phyloP scores from a whole-genome alignment of 2,329 filamentous ascomycete genomes.

The Setomelanomma holmii region DNA sequence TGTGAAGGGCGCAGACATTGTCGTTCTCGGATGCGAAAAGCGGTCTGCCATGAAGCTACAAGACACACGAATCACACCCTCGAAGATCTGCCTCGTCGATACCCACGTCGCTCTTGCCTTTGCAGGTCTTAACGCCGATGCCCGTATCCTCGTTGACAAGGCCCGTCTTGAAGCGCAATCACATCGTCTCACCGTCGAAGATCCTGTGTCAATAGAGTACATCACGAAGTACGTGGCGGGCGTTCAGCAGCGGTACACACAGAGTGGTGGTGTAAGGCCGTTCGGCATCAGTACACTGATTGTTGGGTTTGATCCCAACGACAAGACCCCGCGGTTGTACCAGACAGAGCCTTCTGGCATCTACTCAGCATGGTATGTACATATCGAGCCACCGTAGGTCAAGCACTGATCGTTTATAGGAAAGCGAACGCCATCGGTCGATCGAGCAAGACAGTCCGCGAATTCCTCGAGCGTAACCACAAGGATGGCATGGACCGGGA shows the following conservation, averaged over 20 bases:
- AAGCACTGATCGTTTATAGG: slow-evolving; percentile 62
- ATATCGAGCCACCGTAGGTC: background rate
- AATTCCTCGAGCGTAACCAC: slow-evolving; percentile 98
- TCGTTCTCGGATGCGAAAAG: slow-evolving; percentile 98
- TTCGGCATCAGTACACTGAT: slow-evolving; percentile 98
- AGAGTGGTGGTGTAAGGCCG: slow-evolving; percentile 97
- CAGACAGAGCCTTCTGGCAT: slow-evolving; percentile 99
- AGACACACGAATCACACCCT: slow-evolving; percentile 98
- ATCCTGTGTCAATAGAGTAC: slow-evolving; percentile 97
- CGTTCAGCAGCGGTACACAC: slow-evolving; percentile 98
- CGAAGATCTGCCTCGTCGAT: slow-evolving; percentile 96
- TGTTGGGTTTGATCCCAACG: slow-evolving; percentile 96
- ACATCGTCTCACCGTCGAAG: slow-evolving; percentile 95
- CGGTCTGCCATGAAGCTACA: slow-evolving; percentile 99
- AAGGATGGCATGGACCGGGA: slow-evolving; percentile 97
- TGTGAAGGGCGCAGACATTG: slow-evolving; percentile 92
- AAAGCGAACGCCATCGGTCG: slow-evolving; percentile 99
- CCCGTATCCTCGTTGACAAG: slow-evolving; percentile 97
- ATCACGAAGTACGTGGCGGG: slow-evolving; percentile 99
- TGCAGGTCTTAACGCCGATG: slow-evolving; percentile 95
- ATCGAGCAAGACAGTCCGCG: slow-evolving; percentile 97
- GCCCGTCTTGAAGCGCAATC: slow-evolving; percentile 96
- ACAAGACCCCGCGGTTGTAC: slow-evolving; percentile 87
- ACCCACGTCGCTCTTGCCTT: slow-evolving; percentile 97
- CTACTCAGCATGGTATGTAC: slow-evolving; percentile 91